Conservation (phyloP, 257 asterid genomes). For the Verbena officinalis region DNA sequence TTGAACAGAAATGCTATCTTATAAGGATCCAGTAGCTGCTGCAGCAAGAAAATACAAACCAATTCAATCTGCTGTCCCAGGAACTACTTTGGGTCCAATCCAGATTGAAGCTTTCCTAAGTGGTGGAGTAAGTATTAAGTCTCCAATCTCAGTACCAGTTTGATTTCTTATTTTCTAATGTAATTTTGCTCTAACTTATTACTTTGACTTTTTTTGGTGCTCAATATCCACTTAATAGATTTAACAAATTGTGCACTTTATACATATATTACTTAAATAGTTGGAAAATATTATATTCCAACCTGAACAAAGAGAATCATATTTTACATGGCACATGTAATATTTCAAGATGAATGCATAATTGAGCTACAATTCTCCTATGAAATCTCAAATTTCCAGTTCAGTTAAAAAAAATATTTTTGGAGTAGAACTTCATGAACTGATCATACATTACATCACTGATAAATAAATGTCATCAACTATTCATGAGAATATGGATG, state of each 20-base stretch:
- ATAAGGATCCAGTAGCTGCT: constrained; percentile 94
- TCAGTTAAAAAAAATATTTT: neutral
- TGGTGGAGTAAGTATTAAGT: constrained; percentile 70
- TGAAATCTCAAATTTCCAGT: neutral
- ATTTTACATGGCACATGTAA: neutral
- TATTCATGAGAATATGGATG: too few relatives aligned
- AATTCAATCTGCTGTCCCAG: constrained; percentile 99
- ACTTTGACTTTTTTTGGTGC: neutral
- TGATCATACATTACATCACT: neutral
- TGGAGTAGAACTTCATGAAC: neutral
- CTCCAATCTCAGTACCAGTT: constrained; percentile 19
- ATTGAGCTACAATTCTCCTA: neutral
- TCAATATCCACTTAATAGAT: neutral
- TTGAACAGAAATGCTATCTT: constrained; percentile 76
- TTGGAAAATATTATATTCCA: neutral
- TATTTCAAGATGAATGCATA: neutral
- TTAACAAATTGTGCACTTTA: neutral
- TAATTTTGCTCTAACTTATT: neutral
- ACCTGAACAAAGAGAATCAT: neutral
- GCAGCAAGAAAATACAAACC: constrained; percentile 94
- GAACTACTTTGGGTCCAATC: constrained; percentile 98
- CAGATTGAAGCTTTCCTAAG: constrained; percentile 89
- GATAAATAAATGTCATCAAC: neutral
- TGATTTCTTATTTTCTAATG: neutral
- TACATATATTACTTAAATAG: neutral